A percentile compares a stretch with the other conserved stretches of the same genome.
Evolutionary conservation across 139 green algal species (phyloP).

Genomic region (Auxenochlorella pyrenoidosa): DNA sequence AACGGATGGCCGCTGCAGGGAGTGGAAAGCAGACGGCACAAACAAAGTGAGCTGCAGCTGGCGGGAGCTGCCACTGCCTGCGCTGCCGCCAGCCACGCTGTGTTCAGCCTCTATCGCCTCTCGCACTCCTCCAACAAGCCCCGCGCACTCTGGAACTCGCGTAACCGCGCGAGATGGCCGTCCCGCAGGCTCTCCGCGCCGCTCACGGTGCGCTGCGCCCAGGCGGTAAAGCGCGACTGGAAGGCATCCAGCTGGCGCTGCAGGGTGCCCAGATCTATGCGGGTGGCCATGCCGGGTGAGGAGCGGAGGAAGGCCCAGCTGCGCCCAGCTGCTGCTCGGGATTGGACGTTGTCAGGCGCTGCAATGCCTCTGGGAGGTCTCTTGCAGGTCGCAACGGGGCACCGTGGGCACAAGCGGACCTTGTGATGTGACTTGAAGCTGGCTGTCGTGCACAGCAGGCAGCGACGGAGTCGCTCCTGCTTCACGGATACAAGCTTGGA

Average conservation of each 20-base stretch:
- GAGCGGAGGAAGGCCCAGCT: not conserved
- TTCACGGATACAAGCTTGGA: too few species aligned
- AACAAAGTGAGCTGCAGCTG: not conserved
- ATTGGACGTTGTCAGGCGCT: too few species aligned
- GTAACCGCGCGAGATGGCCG: conserved; percentile 20
- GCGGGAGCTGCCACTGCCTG: not conserved
- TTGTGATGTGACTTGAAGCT: too few species aligned
- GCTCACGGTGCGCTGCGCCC: conserved; percentile 27
- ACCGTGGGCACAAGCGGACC: too few species aligned
- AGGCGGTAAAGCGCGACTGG: conserved; percentile 19
- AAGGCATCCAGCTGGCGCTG: conserved; percentile 45
- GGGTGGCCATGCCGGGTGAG: not conserved
- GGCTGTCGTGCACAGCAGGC: too few species aligned
- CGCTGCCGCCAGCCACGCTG: too few species aligned
- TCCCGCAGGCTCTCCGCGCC: conserved; percentile 29
- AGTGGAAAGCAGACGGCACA: not conserved
- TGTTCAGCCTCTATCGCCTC: too few species aligned
- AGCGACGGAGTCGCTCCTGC: too few species aligned
- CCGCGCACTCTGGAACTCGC: conserved; percentile 37
- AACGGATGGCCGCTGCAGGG: conserved; percentile 29
- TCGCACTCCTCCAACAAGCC: too few species aligned
- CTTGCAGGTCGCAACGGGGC: too few species aligned
- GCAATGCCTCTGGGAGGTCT: too few species aligned
- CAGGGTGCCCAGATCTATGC: conserved; percentile 45
- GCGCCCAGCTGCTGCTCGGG: not conserved